Evolutionary conservation across 1,284 basidiomycete species (phyloP).

Genomic region (Puccinia coronata): DNA sequence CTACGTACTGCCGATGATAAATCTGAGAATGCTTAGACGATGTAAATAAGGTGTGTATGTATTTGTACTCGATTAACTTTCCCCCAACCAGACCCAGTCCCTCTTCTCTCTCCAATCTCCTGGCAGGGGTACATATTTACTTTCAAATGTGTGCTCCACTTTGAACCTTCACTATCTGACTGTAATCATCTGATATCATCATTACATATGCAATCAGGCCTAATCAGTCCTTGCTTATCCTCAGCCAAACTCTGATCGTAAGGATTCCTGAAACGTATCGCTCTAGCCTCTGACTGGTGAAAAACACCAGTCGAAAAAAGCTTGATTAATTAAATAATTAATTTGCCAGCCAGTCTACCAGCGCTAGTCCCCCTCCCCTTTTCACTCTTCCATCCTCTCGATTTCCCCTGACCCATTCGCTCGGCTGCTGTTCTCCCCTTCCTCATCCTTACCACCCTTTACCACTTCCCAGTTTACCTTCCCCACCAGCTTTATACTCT

Average conservation of each 20-base stretch:
- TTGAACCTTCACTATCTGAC: background rate
- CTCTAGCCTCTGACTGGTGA: no score
- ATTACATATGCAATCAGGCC: no score
- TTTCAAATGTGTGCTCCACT: background rate
- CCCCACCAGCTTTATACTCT: no score
- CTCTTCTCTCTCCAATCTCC: background rate
- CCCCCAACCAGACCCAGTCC: background rate
- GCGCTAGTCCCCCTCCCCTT: no score
- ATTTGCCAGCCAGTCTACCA: no score
- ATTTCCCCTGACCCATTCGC: background rate
- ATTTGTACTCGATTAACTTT: background rate
- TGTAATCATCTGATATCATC: background rate
- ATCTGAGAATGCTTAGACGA: background rate
- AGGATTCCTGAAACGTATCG: background rate
- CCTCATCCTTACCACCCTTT: background rate
- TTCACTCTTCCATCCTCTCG: no score
- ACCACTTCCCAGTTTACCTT: background rate
- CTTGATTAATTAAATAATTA: no score
- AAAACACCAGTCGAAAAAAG: no score
- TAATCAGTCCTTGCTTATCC: background rate
- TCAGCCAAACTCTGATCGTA: no score
- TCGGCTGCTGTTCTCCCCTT: background rate
- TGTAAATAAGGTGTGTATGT: background rate
- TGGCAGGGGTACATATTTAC: no score
- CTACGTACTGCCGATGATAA: background rate